phyloP scores from a whole-genome alignment of 345 rosid genomes.

The Mercurialis annua region DNA sequence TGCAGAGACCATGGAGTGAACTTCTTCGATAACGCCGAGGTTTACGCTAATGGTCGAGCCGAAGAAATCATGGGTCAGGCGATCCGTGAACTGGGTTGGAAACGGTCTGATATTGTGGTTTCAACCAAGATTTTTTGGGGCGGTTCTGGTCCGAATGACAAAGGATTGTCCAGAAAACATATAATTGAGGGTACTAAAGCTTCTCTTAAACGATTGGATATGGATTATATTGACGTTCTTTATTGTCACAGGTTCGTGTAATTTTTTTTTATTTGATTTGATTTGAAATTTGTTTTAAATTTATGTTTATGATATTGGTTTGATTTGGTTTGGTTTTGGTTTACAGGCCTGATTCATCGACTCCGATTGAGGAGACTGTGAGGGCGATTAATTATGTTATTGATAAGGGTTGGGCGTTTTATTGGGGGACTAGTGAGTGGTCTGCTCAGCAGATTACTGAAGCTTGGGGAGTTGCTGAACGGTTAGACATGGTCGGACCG shows the following conservation, averaged over 20 bases:
- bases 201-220: slow-evolving; percentile 84
- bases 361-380: slow-evolving; percentile 95
- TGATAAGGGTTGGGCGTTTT: slow-evolving; percentile 97
- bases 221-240: slow-evolving; percentile 85
- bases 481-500: slow-evolving; percentile 86
- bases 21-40: slow-evolving; percentile 99
- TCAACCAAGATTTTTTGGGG: slow-evolving; percentile 99
- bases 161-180: slow-evolving; percentile 86
- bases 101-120: slow-evolving; percentile 80
- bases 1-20: slow-evolving; percentile 89
- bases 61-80: slow-evolving; percentile 99
- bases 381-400: slow-evolving; percentile 93
- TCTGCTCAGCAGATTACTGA: slow-evolving; percentile 95
- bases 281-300: no score
- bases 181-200: slow-evolving; percentile 91
- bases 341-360: slow-evolving; percentile 75
- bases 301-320: not conserved
- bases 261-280: not conserved
- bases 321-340: slow-evolving; percentile 9
- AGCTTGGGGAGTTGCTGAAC: slow-evolving; percentile 89
- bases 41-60: slow-evolving; percentile 93
- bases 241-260: slow-evolving; percentile 70
- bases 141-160: slow-evolving; percentile 92
- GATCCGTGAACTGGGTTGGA: slow-evolving; percentile 97
- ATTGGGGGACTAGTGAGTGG: slow-evolving; percentile 99